These are phyloP conservation scores for Solanum ossicruentum DNA, from an alignment of 257 asterid genomes.

Conservation along the genomic window DNA sequence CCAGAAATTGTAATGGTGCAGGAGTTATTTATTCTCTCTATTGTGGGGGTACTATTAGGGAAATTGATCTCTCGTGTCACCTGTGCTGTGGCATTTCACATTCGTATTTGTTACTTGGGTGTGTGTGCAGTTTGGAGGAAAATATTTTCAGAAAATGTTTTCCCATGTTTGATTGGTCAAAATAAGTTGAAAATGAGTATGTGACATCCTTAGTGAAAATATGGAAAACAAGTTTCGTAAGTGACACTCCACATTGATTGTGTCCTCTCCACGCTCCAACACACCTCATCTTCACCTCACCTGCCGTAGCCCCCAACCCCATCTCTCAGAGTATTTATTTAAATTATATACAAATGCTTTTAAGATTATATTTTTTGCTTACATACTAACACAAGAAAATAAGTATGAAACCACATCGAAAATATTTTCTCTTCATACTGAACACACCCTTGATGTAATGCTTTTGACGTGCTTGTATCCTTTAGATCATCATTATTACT, in stretches of 20 bases:
- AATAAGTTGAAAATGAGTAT: no score
- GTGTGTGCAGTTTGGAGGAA: no score
- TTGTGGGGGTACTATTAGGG: background rate
- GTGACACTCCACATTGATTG: no score
- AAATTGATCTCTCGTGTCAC: background rate
- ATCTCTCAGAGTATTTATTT: background rate
- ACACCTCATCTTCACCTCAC: background rate
- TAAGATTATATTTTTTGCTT: background rate
- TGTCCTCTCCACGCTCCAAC: background rate
- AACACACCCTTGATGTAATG: background rate
- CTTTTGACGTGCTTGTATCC: background rate
- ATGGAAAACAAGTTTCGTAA: no score
- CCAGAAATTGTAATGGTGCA: background rate
- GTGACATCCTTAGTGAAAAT: no score
- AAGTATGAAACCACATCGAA: background rate
- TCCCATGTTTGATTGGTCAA: no score
- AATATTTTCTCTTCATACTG: background rate
- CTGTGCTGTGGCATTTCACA: background rate
- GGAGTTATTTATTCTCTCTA: background rate
- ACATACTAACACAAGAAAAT: background rate
- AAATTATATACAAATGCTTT: background rate
- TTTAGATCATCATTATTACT: background rate
- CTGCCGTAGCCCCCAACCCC: background rate
- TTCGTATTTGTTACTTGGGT: background rate
- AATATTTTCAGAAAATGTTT: no score